Conservation (phyloP, 352 stramenopile species). For the Thalassiosira livingstoniorum region DNA sequence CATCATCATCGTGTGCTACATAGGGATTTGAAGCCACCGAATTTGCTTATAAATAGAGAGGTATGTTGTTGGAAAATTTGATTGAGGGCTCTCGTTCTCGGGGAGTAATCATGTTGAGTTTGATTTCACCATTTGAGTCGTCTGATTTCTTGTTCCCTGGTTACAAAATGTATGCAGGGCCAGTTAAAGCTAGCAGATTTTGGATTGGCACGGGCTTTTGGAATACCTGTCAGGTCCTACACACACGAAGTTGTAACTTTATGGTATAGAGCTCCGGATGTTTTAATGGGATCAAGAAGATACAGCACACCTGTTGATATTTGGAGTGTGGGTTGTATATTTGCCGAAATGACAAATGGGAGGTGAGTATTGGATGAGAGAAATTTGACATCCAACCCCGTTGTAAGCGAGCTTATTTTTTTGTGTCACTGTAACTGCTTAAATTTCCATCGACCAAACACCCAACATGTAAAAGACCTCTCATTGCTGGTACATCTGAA, state of each 20-base stretch:
- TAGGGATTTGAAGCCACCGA: slow-evolving; percentile 97
- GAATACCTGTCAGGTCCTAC: slow-evolving; percentile 98
- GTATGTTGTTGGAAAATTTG: not conserved
- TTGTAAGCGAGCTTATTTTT: too few species aligned
- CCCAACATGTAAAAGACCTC: too few species aligned
- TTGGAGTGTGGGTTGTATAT: slow-evolving; percentile 98
- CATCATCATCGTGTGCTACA: slow-evolving; percentile 92
- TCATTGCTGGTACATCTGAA: slow-evolving; percentile 97
- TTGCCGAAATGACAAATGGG: slow-evolving; percentile 92
- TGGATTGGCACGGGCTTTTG: slow-evolving; percentile 98
- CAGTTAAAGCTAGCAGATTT: slow-evolving; percentile 99
- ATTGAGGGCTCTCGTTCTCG: too few species aligned
- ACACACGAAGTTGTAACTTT: slow-evolving; percentile 99
- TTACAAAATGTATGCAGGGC: slow-evolving; percentile 33
- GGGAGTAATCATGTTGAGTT: too few species aligned
- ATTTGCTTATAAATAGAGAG: slow-evolving; percentile 83
- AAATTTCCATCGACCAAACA: too few species aligned
- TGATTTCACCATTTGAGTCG: too few species aligned
- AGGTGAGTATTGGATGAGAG: slow-evolving; percentile 18
- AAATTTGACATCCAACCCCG: too few species aligned
- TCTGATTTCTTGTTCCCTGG: too few species aligned
- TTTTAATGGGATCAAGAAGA: slow-evolving; percentile 97
- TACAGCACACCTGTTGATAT: slow-evolving; percentile 99
- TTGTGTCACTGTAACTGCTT: too few species aligned
- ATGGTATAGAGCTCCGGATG: slow-evolving; percentile 98